phyloP scores from a whole-genome alignment of 1,139 yeast genomes.

The Yamadazyma siamensis region DNA sequence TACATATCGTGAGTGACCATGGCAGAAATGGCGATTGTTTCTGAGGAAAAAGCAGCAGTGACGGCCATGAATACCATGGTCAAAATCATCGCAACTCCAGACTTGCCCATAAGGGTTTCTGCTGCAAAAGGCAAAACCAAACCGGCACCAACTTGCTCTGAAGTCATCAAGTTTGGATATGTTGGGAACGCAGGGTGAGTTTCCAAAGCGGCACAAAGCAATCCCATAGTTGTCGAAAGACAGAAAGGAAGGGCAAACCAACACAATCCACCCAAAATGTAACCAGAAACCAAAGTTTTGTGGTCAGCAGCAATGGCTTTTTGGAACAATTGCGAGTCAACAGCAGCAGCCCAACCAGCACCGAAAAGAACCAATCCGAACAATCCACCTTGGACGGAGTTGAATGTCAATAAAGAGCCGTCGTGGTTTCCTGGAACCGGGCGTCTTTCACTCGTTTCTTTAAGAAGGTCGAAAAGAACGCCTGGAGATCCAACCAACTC shows the following conservation, averaged over 20 bases:
- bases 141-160: conserved; percentile 19
- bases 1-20: conserved; percentile 34
- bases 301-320: conserved; percentile 43
- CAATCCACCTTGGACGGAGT: conserved; percentile 39
- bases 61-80: conserved; percentile 38
- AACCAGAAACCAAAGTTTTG: conserved; percentile 29
- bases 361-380: conserved; percentile 21
- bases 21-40: conserved; percentile 35
- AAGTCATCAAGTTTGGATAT: conserved; percentile 12
- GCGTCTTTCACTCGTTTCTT: conserved; percentile 24
- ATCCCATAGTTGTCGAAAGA: conserved; percentile 34
- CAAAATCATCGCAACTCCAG: conserved; percentile 35
- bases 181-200: conserved; percentile 29
- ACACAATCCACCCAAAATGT: conserved; percentile 36
- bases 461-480: conserved; percentile 43
- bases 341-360: conserved; percentile 27
- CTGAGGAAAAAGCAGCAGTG: conserved; percentile 38
- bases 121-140: conserved; percentile 20
- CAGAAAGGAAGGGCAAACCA: conserved; percentile 41
- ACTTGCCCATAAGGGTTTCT: conserved; percentile 27
- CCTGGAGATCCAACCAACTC: conserved; percentile 45
- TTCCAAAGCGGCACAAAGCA: conserved; percentile 32
- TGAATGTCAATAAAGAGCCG: conserved; percentile 48
- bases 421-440: conserved; percentile 42
- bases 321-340: conserved; percentile 39